Percentiles rank a stretch among this genome's conserved stretches.
These are phyloP conservation scores for Atkinsonella texensis DNA, from an alignment of 2,329 filamentous ascomycete species.

Conservation along the genomic window DNA sequence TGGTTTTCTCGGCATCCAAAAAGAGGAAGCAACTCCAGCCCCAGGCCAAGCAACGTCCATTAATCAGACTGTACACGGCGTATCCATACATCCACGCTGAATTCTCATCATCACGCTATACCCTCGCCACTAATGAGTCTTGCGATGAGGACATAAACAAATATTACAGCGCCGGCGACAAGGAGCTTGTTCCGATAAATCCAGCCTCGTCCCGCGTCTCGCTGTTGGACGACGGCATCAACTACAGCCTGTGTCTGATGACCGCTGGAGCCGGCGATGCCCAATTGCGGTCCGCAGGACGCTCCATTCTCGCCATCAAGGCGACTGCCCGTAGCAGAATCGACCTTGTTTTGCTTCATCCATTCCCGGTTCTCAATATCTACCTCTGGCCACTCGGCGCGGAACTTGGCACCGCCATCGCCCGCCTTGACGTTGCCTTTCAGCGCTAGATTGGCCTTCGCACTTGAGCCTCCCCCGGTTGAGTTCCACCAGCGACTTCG, in stretches of 20 bases:
- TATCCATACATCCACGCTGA: neutral
- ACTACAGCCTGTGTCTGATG: conserved; percentile 58
- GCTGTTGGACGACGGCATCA: conserved; percentile 63
- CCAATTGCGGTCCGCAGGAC: conserved; percentile 39
- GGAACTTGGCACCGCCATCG: conserved; percentile 85
- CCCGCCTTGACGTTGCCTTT: conserved; percentile 83
- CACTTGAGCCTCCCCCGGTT: conserved; percentile 71
- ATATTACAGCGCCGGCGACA: conserved; percentile 56
- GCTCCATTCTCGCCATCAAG: conserved; percentile 34
- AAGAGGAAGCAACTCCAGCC: neutral
- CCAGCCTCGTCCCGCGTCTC: conserved; percentile 76
- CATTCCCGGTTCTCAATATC: conserved; percentile 85
- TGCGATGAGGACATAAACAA: conserved; percentile 74
- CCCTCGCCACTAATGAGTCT: conserved; percentile 50
- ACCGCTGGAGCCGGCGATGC: conserved; percentile 50
- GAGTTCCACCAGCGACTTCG: conserved; percentile 93
- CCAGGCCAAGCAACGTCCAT: neutral
- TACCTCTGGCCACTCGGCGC: conserved; percentile 76
- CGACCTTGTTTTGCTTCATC: conserved; percentile 76
- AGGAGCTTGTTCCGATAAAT: conserved; percentile 67
- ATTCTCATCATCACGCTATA: conserved; percentile 9
- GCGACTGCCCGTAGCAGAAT: conserved; percentile 60
- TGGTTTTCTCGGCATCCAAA: neutral
- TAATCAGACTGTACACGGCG: neutral
- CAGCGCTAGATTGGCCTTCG: conserved; percentile 36